Base-by-base conservation (phyloP, 768 basidiomycete species). In the Lactifluus echinatus region DNA sequence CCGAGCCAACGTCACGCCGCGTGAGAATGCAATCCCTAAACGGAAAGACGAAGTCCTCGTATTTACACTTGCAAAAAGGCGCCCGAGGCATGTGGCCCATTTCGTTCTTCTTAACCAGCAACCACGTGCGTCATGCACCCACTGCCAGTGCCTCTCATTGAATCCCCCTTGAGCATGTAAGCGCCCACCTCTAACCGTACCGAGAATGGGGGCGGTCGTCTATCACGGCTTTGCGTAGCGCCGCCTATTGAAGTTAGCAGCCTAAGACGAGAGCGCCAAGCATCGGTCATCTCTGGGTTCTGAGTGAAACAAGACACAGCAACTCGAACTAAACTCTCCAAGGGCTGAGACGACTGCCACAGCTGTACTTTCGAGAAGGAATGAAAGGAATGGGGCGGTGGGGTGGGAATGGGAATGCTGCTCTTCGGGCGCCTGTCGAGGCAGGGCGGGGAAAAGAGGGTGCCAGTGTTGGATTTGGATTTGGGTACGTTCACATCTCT, bases 141-240 rank as follows among this genome's bases (percentile, higher is more conserved):
- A 11, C 21, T 15, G 4, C n/a, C 21, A 23, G 40, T 33, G 17
- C 29, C 40, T 24, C 43, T 7, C n/a, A 37, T 54, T 54, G 43
- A 26, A 24, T 31, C 10, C 21, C 44, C 19, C 28, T 19, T 33
- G 7, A 23, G 31, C 11, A 12, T 21, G 40, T 34, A 39, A 36
- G 50, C 44, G 50, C 44, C 29, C 45, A 21, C 28, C 45, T 39
- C 50, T 57, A 57, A 52, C 56, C 36, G 48, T 52, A 52, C 50
- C 50, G 17, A 57, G 56, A 29, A 37, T 23, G 10, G 40, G 40
- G 40, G 40, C 10, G 40, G 11, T 12, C 40, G 3, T 42, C 21
- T 21, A 11, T 23, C 40, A 42, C 40, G 8, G 21, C 39, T 19
- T 11, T 23, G 40, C 40, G 10, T 21, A 42, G 21, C 40, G 21